phyloP scores from a whole-genome alignment of 495 filamentous ascomycete genomes.

The Aspergillus biplanus region DNA sequence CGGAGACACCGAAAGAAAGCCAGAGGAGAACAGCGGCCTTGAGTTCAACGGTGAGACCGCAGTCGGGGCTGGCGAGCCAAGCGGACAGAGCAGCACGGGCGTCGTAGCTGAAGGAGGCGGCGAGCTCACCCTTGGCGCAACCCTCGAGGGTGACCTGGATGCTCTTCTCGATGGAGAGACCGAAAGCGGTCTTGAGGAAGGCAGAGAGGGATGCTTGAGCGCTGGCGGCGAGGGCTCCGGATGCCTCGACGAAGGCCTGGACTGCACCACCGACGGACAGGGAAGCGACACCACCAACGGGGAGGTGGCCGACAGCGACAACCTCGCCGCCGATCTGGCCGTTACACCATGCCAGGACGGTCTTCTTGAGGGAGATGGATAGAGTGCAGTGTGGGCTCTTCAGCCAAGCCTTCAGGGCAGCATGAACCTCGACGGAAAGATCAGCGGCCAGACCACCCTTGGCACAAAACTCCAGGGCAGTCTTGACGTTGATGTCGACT shows the following conservation, averaged over 20 bases:
- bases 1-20: slow-evolving; percentile 41
- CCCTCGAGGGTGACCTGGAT: slow-evolving; percentile 30
- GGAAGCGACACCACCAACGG: slow-evolving; percentile 34
- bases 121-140: slow-evolving; percentile 38
- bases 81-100: slow-evolving; percentile 39
- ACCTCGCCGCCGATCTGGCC: slow-evolving; percentile 36
- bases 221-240: slow-evolving; percentile 34
- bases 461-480: slow-evolving; percentile 43
- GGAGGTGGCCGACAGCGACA: slow-evolving; percentile 33
- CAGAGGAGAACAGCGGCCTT: slow-evolving; percentile 49
- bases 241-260: slow-evolving; percentile 34
- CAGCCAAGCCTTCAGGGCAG: slow-evolving; percentile 41
- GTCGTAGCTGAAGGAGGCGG: slow-evolving; percentile 33
- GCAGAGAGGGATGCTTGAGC: slow-evolving; percentile 41
- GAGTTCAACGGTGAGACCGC: slow-evolving; percentile 44
- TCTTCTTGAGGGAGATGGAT: slow-evolving; percentile 34
- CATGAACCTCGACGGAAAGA: slow-evolving; percentile 39
- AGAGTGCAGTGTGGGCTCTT: slow-evolving; percentile 36
- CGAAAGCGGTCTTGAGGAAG: slow-evolving; percentile 40
- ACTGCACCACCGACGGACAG: slow-evolving; percentile 45
- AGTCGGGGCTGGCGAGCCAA: slow-evolving; percentile 43
- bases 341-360: slow-evolving; percentile 42
- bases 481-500: slow-evolving; percentile 37
- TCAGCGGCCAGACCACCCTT: slow-evolving; percentile 40
- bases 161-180: slow-evolving; percentile 36